A percentile compares a stretch with the other conserved stretches of the same genome.
These are phyloP conservation scores for Melanogaster broomeanus DNA, from an alignment of 768 basidiomycete genomes.

Conservation along the genomic window DNA sequence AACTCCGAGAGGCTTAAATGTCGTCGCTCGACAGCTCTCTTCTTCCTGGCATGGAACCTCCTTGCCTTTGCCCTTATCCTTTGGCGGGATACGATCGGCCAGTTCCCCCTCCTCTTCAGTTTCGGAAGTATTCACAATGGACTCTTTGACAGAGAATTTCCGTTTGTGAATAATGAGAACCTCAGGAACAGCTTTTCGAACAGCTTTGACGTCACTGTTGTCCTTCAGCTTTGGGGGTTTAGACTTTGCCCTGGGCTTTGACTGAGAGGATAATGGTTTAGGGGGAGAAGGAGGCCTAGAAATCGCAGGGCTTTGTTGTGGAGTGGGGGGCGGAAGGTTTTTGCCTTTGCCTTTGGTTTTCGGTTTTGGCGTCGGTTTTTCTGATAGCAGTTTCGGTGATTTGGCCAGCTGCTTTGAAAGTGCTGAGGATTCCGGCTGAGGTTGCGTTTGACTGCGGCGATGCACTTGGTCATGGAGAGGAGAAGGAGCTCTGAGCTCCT, in stretches of 20 bases:
- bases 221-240: background rate
- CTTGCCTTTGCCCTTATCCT: conserved; percentile 21
- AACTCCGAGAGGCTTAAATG: conserved; percentile 11
- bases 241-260: background rate
- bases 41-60: conserved; percentile 2
- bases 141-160: background rate
- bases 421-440: background rate
- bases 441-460: background rate
- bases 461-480: background rate
- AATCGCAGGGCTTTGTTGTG: background rate
- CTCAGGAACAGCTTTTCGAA: conserved; percentile 11
- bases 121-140: background rate
- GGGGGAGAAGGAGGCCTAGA: background rate
- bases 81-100: background rate
- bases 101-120: conserved; percentile 3
- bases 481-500: conserved; percentile 6
- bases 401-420: background rate
- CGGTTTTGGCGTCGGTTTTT: background rate
- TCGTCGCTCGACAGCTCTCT: conserved; percentile 5
- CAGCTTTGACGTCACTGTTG: background rate
- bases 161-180: conserved; percentile 7
- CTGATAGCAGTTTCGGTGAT: background rate
- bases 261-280: background rate
- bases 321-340: too few relatives aligned
- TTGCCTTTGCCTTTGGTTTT: background rate